Base-by-base conservation (phyloP, 495 filamentous ascomycete species). In the Glutinoglossum americanum region DNA sequence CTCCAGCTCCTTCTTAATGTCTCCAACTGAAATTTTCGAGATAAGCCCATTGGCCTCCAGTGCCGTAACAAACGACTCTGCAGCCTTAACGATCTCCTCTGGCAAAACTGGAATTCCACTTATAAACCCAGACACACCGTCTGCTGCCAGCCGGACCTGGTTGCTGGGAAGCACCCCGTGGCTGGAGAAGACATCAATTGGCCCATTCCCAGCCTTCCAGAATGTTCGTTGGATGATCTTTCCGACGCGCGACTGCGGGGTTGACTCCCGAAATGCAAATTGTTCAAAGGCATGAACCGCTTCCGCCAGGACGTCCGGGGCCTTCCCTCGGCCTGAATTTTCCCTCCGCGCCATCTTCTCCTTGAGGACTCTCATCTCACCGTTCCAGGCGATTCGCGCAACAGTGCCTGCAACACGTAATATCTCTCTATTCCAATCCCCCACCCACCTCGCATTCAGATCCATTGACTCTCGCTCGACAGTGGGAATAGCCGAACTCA, bases 391-490 rank as follows among this genome's bases (percentile, higher is more conserved):
- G 56, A 99, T 80, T 23, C 93, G n/a, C 79, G 58, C 87, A 81
- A 94, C 81, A 60, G 97, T 86, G 58, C 93, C 93, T 26, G 90
- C 87, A 17, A 87, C 83, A 45, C 90, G 79, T 19, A 99, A 71
- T 80, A 99, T 85, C 65, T 96, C 93, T 17, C 82, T 70, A 65
- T 99, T 99, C 93, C 93, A 99, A 30, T 80, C 84, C 44, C 85
- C 82, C 23, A 99, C 88, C 71, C 84, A 89, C 51, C 88, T 81
- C 45, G 93, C 92, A 69, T 97, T 97, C 55, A 99, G 74, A 65
- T 99, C 93, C 45, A 97, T 94, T 53, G 83, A 88, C 68, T 99
- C 93, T 57, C 93, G 80, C 71, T 99, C 93, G n/a, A 97, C 93
- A 0, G 93, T 99, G 1, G 93, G 93, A 60, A 99, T 97, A 44